Evolutionary conservation across 768 basidiomycete species (phyloP).

Genomic region (Naganishia vaughanmartiniae): DNA sequence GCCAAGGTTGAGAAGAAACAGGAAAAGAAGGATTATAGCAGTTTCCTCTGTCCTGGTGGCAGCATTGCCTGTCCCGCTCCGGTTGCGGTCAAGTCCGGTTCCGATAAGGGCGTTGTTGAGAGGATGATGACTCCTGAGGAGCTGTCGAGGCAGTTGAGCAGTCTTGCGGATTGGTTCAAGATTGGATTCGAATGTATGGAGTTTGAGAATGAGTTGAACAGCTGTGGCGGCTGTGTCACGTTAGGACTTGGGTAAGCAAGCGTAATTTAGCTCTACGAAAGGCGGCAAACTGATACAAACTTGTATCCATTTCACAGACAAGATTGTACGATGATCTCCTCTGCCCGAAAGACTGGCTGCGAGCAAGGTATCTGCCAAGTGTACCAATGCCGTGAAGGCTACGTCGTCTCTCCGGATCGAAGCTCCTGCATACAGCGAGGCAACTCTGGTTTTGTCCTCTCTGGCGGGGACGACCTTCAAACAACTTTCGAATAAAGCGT

Average conservation of each 20-base stretch:
- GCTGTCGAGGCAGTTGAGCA: constrained; percentile 39
- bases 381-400: constrained; percentile 48
- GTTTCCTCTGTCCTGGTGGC: constrained; percentile 51
- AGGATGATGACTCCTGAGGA: constrained; percentile 29
- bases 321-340: constrained; percentile 48
- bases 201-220: constrained; percentile 47
- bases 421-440: constrained; percentile 40
- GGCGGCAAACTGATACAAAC: neutral
- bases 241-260: constrained; percentile 35
- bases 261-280: neutral
- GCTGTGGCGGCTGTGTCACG: constrained; percentile 51
- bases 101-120: constrained; percentile 31
- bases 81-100: constrained; percentile 33
- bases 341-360: constrained; percentile 46
- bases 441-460: constrained; percentile 17
- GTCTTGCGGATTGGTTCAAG: constrained; percentile 51
- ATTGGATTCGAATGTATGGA: constrained; percentile 53
- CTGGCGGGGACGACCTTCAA: constrained; percentile 3
- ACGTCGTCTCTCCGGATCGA: constrained; percentile 45
- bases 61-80: constrained; percentile 33
- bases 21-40: constrained; percentile 51
- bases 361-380: constrained; percentile 43
- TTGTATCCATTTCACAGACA: constrained; percentile 35
- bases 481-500: neutral
- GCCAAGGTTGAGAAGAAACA: constrained; percentile 32